These are phyloP conservation scores for Hibiscus syriacus DNA, from an alignment of 345 rosid genomes.

Conservation along the genomic window DNA sequence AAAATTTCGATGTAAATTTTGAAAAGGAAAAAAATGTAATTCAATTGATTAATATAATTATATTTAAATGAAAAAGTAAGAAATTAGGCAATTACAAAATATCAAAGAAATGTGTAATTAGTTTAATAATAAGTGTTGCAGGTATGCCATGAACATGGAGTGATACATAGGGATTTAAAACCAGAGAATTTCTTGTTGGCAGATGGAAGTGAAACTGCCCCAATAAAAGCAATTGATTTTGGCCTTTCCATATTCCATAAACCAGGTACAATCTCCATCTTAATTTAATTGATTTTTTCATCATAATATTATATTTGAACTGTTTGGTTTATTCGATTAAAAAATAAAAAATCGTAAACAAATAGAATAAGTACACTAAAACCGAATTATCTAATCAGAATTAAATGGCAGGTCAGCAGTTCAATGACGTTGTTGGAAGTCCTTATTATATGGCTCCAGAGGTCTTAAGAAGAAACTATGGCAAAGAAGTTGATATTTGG, in stretches of 20 bases:
- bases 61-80: too few species aligned
- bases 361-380: too few species aligned
- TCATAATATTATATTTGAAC: too few species aligned
- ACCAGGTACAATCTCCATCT: constrained; percentile 26
- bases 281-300: too few species aligned
- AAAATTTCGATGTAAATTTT: too few species aligned
- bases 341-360: too few species aligned
- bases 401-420: constrained; percentile 52
- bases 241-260: constrained; percentile 86
- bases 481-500: constrained; percentile 76
- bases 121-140: constrained; percentile 17
- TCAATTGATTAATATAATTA: too few species aligned
- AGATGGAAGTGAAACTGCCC: constrained; percentile 46
- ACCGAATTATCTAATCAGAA: not conserved
- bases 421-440: constrained; percentile 70
- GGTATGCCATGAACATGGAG: constrained; percentile 96
- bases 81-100: not conserved
- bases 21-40: too few species aligned
- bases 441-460: constrained; percentile 92
- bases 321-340: too few species aligned
- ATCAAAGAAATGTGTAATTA: not conserved
- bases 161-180: constrained; percentile 79
- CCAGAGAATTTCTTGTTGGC: constrained; percentile 86
- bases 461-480: constrained; percentile 61
- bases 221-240: constrained; percentile 79